Percentiles rank a stretch among this genome's conserved stretches.
Evolutionary conservation across 2,329 filamentous ascomycete species (phyloP).

Genomic region (Hymenoscyphus repandus): DNA sequence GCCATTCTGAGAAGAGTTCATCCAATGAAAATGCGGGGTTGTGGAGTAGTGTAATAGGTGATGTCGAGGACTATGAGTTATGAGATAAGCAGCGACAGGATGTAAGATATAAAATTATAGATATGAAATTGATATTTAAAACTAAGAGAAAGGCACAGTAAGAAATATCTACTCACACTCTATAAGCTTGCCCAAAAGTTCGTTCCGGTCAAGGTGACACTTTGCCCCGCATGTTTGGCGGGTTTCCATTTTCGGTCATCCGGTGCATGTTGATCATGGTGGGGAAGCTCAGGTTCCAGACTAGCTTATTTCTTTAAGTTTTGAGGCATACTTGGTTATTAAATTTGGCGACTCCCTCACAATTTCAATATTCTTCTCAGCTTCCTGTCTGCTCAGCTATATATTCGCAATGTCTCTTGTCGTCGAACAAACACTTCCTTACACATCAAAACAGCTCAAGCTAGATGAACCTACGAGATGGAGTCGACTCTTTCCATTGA

Average conservation of each 20-base stretch:
- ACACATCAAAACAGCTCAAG: slow-evolving; percentile 14
- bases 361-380: no score
- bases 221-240: background rate
- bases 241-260: background rate
- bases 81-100: no score
- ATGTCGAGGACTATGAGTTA: no score
- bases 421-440: slow-evolving; percentile 24
- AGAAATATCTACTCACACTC: no score
- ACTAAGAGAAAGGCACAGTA: no score
- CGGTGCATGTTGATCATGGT: slow-evolving; percentile 2
- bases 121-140: no score
- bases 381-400: background rate
- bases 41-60: slow-evolving; percentile 9
- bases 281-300: background rate
- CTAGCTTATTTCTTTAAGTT: background rate
- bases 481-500: slow-evolving; percentile 24
- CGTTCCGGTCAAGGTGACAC: background rate
- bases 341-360: no score
- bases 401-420: slow-evolving; percentile 20
- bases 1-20: slow-evolving; percentile 6
- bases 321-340: background rate
- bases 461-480: slow-evolving; percentile 20
- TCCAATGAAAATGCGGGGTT: slow-evolving; percentile 11
- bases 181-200: no score
- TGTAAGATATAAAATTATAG: no score